Evolutionary conservation across 2,329 filamentous ascomycete species (phyloP), one percentile per base, ranked within the genome.

Genomic region (Alternaria incomplexa): DNA sequence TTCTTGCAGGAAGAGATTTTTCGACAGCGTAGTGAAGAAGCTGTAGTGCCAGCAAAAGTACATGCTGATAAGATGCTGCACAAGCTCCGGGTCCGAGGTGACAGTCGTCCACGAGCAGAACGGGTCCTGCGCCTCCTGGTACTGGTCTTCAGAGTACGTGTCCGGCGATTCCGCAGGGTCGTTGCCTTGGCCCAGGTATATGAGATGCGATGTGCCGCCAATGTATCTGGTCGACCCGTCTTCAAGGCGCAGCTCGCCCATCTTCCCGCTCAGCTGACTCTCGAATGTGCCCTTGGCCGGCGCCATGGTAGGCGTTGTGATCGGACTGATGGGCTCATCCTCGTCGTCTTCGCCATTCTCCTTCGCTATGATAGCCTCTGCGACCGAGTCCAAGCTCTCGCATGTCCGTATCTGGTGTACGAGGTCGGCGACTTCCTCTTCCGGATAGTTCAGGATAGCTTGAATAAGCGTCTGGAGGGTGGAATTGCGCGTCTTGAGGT

Each of bases 1-100:
- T 77, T 98, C 94, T 45, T 90, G 87, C 76, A 92, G 94, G 77
- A 99, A 98, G 30, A 97, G 83, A 40, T 86, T 89, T 77, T 93
- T 96, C 12, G 94, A 95, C 7, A 98, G 84, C 0, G 92, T 96
- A 5, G 93, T 95, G 79, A 98, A 99, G 81, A 96, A 98, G 17
- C 93, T 90, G 79, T 98, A 98, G 80, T 98, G 96, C 91, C 95
- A 98, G 72, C 90, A 93, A 81, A 98, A 98, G 81, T 99, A 99
- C 92, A 98, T 94, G 74, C 94, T 95, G 76, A 99, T 88, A 17
- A 99, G 87, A 79, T 97, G 95, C 15, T 90, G 87, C 70, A 97
- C 89, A 48, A 97, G 85, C 57, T 91, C 87, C 23, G 89, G 85
- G 77, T 97, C 93, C 54, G 89, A 85, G 2, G 93, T 97, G 48